Evolutionary conservation across 2,329 filamentous ascomycete genomes (phyloP).

Genomic region (Curvularia lunata): DNA sequence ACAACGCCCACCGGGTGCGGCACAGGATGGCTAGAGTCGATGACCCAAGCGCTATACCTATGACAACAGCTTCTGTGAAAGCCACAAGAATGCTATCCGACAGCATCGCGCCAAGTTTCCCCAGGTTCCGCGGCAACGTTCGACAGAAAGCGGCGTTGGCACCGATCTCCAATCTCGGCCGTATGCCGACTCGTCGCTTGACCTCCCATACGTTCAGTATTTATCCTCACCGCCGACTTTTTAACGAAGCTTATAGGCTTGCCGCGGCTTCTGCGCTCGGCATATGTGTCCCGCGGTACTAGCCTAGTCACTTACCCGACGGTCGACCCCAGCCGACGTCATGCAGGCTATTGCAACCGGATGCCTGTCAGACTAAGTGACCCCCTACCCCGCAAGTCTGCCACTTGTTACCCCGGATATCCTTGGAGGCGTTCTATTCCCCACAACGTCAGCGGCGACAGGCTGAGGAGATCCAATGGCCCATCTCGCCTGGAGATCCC

Average conservation of each 20-base stretch:
- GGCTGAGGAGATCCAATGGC: conserved; percentile 1
- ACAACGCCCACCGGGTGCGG: neutral
- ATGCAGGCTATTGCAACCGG: conserved; percentile 12
- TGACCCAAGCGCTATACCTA: neutral
- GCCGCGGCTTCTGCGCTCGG: conserved; percentile 16
- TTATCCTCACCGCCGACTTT: neutral
- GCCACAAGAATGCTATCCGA: neutral
- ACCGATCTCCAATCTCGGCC: conserved; percentile 5
- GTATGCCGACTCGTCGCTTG: neutral
- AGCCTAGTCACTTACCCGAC: neutral
- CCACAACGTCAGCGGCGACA: conserved; percentile 12
- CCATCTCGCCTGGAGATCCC: conserved; percentile 4
- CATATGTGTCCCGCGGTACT: conserved; percentile 12
- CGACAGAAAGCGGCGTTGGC: conserved; percentile 1
- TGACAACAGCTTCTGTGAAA: neutral
- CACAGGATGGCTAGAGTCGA: neutral
- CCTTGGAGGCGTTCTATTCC: conserved; percentile 10
- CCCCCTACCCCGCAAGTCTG: conserved; percentile 30
- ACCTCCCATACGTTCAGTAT: neutral
- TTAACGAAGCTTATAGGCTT: conserved; percentile 1
- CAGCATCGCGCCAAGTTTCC: neutral
- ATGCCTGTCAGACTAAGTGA: conserved; percentile 13
- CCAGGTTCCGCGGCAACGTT: neutral
- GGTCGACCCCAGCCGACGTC: conserved; percentile 17
- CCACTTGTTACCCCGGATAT: conserved; percentile 24